Evolutionary conservation across 768 basidiomycete species (phyloP), one percentile per base, ranked within the genome.

Genomic region (Suillus hirtellus): DNA sequence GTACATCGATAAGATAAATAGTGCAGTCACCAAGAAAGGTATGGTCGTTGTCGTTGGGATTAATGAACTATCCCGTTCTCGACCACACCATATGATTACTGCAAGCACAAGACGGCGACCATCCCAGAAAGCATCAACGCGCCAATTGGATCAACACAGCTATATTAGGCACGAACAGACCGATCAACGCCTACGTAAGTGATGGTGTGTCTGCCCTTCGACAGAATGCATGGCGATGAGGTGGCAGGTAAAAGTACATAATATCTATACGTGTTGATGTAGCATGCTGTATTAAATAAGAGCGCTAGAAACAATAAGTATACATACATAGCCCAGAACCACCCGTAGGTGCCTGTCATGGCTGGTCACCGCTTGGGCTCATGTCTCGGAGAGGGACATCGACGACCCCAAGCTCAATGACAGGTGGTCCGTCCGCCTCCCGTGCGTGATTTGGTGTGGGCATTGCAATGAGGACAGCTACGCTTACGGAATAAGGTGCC

Each of bases 391-490:
- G 24, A 17, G 24, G 21, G 15, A 73, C 68, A 35, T 72, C 66
- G 4, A 67, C 67, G 4, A 77, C 31, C 3, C 78, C 78, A 11
- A 79, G 65, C 66, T 79, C 77, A 5, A 79, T 54, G 38, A 72
- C 67, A 4, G 78, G 78, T 14, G 71, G 70, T n/a, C 67, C 68
- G 12, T 44, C 65, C 37, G 70, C 72, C 38, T 73, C 75, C 15
- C 42, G 17, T 17, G 60, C 11, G 11, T 60, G 64, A 21, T 60
- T 63, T 11, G 35, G 14, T 31, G 35, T 40, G 21, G 81, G 81
- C 82, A 82, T 81, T 5, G 82, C 80, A 46, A 82, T 78, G 38
- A 82, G 70, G 19, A 82, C 79, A 0, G 78, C 76, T 37, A 82
- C 73, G 42, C 73, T 74, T 31, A 82, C 70, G 50, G 69, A 61